Evolutionary conservation across 345 rosid species (phyloP).

Genomic region (Rhodamnia argentea): DNA sequence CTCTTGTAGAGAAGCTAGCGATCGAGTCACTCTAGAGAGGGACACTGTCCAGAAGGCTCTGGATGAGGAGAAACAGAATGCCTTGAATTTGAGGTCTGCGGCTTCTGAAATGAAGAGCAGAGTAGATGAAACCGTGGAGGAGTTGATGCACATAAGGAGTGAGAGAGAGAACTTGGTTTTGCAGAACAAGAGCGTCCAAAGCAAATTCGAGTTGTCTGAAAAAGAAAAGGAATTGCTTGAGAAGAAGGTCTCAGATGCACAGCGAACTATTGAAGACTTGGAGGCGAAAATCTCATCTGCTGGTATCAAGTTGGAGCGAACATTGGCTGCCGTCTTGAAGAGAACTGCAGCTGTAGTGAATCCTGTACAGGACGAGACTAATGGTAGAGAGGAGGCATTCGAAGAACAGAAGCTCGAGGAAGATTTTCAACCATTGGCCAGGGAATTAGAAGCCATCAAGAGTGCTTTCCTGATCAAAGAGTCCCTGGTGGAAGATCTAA

Average conservation of each 20-base stretch:
- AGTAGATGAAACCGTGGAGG: slow-evolving; percentile 17
- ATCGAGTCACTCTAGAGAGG: slow-evolving; percentile 21
- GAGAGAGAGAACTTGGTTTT: slow-evolving; percentile 17
- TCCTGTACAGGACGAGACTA: slow-evolving; percentile 3
- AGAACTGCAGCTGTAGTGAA: slow-evolving; percentile 28
- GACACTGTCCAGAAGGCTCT: slow-evolving; percentile 25
- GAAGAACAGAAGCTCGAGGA: slow-evolving; percentile 19
- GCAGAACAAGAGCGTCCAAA: slow-evolving; percentile 24
- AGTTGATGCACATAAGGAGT: slow-evolving; percentile 15
- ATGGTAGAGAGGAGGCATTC: neutral
- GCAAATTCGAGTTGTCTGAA: slow-evolving; percentile 9
- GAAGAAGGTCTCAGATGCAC: slow-evolving; percentile 29
- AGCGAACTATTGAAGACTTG: slow-evolving; percentile 14
- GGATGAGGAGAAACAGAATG: slow-evolving; percentile 32
- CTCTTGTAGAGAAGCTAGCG: slow-evolving; percentile 13
- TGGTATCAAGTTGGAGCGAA: slow-evolving; percentile 17
- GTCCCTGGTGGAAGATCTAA: slow-evolving; percentile 37
- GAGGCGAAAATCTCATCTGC: slow-evolving; percentile 28
- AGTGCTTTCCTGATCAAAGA: slow-evolving; percentile 45
- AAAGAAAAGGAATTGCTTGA: slow-evolving; percentile 32
- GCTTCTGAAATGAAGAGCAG: slow-evolving; percentile 29
- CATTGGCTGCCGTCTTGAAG: slow-evolving; percentile 38
- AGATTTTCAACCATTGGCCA: slow-evolving; percentile 17
- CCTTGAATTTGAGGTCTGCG: slow-evolving; percentile 15
- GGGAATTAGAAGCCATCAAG: slow-evolving; percentile 43